A percentile compares a stretch with the other conserved stretches of the same genome.
Conservation (phyloP, 306 rosid species). For the Mimosa pudica region DNA sequence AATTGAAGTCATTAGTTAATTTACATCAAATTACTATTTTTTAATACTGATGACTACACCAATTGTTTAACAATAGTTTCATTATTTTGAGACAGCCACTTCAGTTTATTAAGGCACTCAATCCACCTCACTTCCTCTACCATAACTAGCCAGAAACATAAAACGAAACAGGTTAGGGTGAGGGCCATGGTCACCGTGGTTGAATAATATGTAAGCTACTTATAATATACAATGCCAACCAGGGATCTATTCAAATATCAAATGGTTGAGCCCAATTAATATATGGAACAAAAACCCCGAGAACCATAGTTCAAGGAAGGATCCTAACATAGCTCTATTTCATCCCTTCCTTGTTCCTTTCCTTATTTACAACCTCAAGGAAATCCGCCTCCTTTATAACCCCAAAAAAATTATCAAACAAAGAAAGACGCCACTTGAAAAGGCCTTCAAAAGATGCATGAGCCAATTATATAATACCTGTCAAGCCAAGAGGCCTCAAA, state of each 20-base stretch:
- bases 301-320: background rate
- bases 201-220: background rate
- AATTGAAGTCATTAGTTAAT: background rate
- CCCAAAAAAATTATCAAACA: slow-evolving; percentile 8
- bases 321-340: background rate
- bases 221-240: background rate
- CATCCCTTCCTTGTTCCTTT: background rate
- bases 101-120: slow-evolving; percentile 7
- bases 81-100: background rate
- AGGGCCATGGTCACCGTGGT: background rate
- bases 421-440: slow-evolving; percentile 27
- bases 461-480: slow-evolving; percentile 55
- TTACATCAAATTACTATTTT: background rate
- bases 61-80: background rate
- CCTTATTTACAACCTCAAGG: background rate
- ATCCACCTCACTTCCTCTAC: background rate
- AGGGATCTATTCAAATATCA: background rate
- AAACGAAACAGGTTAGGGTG: background rate
- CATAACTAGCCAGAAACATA: background rate
- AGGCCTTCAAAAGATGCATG: background rate
- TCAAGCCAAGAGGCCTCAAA: slow-evolving; percentile 82
- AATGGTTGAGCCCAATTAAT: background rate
- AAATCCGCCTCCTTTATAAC: background rate
- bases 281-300: background rate
- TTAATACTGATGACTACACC: background rate